Percentiles rank a stretch among this genome's conserved stretches.
Evolutionary conservation across 1,139 yeast genomes (phyloP).

Genomic region (Saccharomyces pastorianus): DNA sequence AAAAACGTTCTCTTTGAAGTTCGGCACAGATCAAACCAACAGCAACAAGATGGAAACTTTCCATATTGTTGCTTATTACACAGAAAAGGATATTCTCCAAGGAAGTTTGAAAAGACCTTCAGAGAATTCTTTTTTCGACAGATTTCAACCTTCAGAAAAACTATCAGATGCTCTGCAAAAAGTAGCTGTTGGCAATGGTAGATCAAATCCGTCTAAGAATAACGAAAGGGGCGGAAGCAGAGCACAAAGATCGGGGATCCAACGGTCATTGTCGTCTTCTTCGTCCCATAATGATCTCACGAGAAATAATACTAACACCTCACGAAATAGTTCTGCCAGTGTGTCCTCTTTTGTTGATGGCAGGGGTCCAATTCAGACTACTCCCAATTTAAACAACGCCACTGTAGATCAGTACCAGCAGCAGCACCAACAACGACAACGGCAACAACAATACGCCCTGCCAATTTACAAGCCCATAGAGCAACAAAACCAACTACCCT

Average conservation of each 20-base stretch:
- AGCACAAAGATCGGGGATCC: background rate
- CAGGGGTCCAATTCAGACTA: background rate
- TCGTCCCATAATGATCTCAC: background rate
- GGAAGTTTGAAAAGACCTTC: conserved; percentile 55
- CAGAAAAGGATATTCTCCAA: conserved; percentile 59
- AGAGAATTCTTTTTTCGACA: conserved; percentile 31
- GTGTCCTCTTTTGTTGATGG: background rate
- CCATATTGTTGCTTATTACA: conserved; percentile 73
- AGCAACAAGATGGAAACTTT: conserved; percentile 40
- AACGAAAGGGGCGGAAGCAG: background rate
- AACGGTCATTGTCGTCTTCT: background rate
- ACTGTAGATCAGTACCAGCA: background rate
- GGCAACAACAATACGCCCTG: too few relatives aligned
- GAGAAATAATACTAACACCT: background rate
- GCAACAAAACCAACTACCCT: too few relatives aligned
- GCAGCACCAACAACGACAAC: background rate
- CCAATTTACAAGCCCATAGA: too few relatives aligned
- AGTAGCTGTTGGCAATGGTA: background rate
- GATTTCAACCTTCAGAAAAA: background rate
- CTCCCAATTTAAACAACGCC: background rate
- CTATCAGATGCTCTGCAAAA: background rate
- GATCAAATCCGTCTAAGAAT: background rate
- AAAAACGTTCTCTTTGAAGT: conserved; percentile 59
- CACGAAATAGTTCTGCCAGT: background rate
- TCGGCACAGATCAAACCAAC: conserved; percentile 32